Evolutionary conservation across 768 basidiomycete genomes (phyloP).

Genomic region (Infundibulicybe gibba): DNA sequence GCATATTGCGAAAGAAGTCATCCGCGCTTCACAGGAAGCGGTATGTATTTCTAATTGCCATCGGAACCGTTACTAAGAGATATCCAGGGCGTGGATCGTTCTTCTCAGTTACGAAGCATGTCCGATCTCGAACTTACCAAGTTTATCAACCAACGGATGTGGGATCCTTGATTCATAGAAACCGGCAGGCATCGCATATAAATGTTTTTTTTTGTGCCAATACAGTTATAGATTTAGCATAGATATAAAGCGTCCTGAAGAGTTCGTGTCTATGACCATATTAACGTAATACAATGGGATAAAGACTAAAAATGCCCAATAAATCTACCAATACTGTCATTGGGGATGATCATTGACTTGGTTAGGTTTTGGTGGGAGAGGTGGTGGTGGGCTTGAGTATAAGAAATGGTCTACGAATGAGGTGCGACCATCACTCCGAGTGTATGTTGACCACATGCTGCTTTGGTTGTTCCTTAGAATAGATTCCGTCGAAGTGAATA

Average conservation of each 20-base stretch:
- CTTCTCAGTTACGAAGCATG: constrained; percentile 48
- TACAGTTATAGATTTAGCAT: neutral
- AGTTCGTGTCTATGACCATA: constrained; percentile 5
- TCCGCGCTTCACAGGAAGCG: constrained; percentile 76
- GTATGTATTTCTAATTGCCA: constrained; percentile 30
- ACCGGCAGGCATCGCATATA: neutral
- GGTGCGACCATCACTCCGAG: constrained; percentile 21
- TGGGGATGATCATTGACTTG: no score
- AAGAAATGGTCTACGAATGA: constrained; percentile 13
- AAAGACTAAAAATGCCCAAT: no score
- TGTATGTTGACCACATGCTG: constrained; percentile 19
- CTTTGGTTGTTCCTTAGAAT: constrained; percentile 25
- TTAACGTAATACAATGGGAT: no score
- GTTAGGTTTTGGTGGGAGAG: neutral
- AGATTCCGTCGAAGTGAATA: constrained; percentile 32
- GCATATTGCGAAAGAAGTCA: constrained; percentile 68
- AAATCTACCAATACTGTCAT: no score
- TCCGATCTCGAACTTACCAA: constrained; percentile 50
- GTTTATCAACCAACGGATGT: constrained; percentile 67
- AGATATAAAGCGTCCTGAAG: neutral
- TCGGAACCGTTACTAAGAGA: constrained; percentile 5
- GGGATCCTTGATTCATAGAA: constrained; percentile 44
- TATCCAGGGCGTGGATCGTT: constrained; percentile 50
- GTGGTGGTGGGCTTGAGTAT: constrained; percentile 1
- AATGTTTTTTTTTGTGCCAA: neutral